Evolutionary conservation across 768 basidiomycete species (phyloP), one percentile per base, ranked within the genome.

Genomic region (Amanita pallidorosea): DNA sequence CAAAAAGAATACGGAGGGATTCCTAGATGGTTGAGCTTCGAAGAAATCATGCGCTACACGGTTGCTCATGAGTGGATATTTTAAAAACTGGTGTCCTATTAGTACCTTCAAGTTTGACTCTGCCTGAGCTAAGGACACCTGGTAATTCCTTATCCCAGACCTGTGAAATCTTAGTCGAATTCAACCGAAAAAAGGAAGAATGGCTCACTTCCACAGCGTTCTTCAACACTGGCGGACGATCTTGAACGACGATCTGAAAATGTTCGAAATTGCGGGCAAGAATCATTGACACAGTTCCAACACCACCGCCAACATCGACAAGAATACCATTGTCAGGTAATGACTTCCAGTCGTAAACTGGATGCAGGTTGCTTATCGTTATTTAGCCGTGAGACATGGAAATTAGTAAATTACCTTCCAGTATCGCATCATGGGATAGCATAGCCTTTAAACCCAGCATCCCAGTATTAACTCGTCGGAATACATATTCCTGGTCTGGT

Each of bases 1-100:
- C 25, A 70, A 15, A 36, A 73, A 54, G 57, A 66, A 74, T 1
- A 72, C 65, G 0, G 62, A 58, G 1, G 67, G 67, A 18, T 67
- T 56, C 22, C 54, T 58, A 29, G 65, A 47, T 0, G 69, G 67
- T 53, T 73, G 70, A 1, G 65, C 56, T 0, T 47, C 51, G 47
- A 72, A 69, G 56, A 72, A 71, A 59, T 69, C 49, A 25, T 72
- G 62, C n/a, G 42, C 65, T 67, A 35, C 9, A 23, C 11, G 4
- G 33, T 23, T 37, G 15, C 8, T n/a, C 12, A 15, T 4, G 7
- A 17, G 8, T 11, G 2, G 29, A 5, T 0, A 47, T 36, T 25
- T 4, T 9, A 1, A 40, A 20, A 38, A 22, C 41, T 12, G 15
- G 15, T 17, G 20, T 17, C 52, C 25, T 45, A 60, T n/a, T n/a